Evolutionary conservation across 139 green algal species (phyloP).

Genomic region (Closterium sp.): DNA sequence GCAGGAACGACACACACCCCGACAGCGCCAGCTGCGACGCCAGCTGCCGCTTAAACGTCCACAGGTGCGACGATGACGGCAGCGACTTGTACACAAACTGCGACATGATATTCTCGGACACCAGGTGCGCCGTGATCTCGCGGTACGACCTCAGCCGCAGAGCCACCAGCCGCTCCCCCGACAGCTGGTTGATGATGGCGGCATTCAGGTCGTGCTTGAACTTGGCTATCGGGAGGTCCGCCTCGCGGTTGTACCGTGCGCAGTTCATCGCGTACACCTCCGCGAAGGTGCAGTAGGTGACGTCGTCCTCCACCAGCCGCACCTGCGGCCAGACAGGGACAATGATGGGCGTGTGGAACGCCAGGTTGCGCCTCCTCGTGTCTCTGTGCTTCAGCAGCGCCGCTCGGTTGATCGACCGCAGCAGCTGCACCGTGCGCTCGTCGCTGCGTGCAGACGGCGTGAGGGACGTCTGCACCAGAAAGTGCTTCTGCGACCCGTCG

Average conservation of each 20-base stretch:
- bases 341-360: conserved; percentile 72
- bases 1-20: conserved; percentile 65
- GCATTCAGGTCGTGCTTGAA: conserved; percentile 67
- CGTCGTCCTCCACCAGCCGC: conserved; percentile 90
- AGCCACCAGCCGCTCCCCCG: conserved; percentile 48
- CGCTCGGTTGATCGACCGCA: conserved; percentile 71
- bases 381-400: conserved; percentile 76
- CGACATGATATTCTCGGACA: conserved; percentile 91
- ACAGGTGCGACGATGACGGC: conserved; percentile 79
- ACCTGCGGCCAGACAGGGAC: conserved; percentile 81
- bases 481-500: conserved; percentile 76
- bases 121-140: conserved; percentile 59
- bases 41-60: conserved; percentile 91
- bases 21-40: conserved; percentile 83
- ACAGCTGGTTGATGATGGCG: conserved; percentile 31
- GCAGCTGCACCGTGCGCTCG: conserved; percentile 73
- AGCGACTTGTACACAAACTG: conserved; percentile 96
- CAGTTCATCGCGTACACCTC: conserved; percentile 95
- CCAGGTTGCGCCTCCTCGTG: conserved; percentile 53
- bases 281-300: conserved; percentile 71
- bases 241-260: conserved; percentile 81
- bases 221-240: conserved; percentile 81
- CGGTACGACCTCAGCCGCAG: conserved; percentile 66
- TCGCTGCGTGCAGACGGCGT: conserved; percentile 70
- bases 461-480: conserved; percentile 81